Conservation (phyloP, 352 stramenopile genomes). For the Phytophthora parvispora region DNA sequence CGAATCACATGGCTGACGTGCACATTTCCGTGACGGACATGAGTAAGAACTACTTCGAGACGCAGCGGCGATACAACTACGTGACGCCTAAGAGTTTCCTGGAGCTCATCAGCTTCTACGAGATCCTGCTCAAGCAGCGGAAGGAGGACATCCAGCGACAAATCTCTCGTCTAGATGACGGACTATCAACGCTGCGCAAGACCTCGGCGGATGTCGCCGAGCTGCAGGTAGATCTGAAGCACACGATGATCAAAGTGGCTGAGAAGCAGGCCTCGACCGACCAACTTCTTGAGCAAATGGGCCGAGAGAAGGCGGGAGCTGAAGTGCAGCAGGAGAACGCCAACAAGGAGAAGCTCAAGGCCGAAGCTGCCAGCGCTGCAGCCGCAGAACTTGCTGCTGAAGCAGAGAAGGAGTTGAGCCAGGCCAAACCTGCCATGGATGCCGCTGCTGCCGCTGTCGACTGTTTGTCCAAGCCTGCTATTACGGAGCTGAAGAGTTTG, state of each 20-base stretch:
- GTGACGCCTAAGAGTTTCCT: slow-evolving; percentile 99
- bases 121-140: slow-evolving; percentile 97
- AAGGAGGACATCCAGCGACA: slow-evolving; percentile 96
- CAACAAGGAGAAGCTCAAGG: slow-evolving; percentile 95
- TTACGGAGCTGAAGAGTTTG: slow-evolving; percentile 98
- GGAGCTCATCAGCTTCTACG: slow-evolving; percentile 99
- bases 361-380: slow-evolving; percentile 92
- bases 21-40: slow-evolving; percentile 98
- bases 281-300: slow-evolving; percentile 96
- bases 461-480: slow-evolving; percentile 97
- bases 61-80: slow-evolving; percentile 98
- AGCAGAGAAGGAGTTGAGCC: slow-evolving; percentile 96
- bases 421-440: slow-evolving; percentile 98
- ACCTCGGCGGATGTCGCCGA: slow-evolving; percentile 97
- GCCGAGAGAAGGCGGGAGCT: slow-evolving; percentile 93
- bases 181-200: slow-evolving; percentile 96
- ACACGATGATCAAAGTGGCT: slow-evolving; percentile 96
- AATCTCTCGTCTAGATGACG: slow-evolving; percentile 97
- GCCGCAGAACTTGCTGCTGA: slow-evolving; percentile 95
- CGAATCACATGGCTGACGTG: slow-evolving; percentile 98
- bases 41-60: slow-evolving; percentile 96
- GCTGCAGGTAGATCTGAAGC: slow-evolving; percentile 96
- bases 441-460: slow-evolving; percentile 96
- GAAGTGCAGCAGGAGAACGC: slow-evolving; percentile 96
- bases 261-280: slow-evolving; percentile 98